phyloP scores from a whole-genome alignment of 1,284 basidiomycete genomes.

The Naganishia sp. region DNA sequence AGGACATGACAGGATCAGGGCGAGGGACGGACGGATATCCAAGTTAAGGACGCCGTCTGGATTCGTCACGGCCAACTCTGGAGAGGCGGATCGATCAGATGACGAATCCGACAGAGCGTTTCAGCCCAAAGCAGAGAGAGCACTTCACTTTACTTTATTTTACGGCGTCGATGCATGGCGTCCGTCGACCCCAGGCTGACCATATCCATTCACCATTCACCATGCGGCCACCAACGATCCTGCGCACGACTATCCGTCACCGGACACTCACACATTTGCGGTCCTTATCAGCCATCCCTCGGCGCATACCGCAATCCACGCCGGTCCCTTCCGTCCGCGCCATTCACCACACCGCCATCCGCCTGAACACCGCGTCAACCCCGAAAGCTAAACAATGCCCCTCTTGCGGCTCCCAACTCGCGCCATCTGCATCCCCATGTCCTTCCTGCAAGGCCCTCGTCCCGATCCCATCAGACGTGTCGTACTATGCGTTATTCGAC shows the following conservation, averaged over 20 bases:
- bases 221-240: too few species aligned
- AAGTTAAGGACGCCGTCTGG: neutral
- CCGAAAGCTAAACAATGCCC: slow-evolving; percentile 6
- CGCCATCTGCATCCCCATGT: slow-evolving; percentile 47
- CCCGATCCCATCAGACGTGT: slow-evolving; percentile 44
- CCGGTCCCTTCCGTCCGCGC: neutral
- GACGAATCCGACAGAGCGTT: slow-evolving; percentile 1
- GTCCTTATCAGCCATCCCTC: neutral
- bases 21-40: neutral
- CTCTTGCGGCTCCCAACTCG: slow-evolving; percentile 38
- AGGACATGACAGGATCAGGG: too few species aligned
- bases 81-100: slow-evolving; percentile 4
- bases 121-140: neutral
- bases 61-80: slow-evolving; percentile 5
- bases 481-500: slow-evolving; percentile 47
- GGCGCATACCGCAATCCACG: neutral
- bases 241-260: neutral
- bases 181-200: neutral
- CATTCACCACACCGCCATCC: neutral
- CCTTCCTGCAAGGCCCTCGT: slow-evolving; percentile 44
- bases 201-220: too few species aligned
- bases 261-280: neutral
- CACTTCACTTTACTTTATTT: too few species aligned
- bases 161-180: neutral
- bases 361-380: neutral